Conservation (phyloP, 1,139 yeast species). For the Hyphopichia fennica region DNA sequence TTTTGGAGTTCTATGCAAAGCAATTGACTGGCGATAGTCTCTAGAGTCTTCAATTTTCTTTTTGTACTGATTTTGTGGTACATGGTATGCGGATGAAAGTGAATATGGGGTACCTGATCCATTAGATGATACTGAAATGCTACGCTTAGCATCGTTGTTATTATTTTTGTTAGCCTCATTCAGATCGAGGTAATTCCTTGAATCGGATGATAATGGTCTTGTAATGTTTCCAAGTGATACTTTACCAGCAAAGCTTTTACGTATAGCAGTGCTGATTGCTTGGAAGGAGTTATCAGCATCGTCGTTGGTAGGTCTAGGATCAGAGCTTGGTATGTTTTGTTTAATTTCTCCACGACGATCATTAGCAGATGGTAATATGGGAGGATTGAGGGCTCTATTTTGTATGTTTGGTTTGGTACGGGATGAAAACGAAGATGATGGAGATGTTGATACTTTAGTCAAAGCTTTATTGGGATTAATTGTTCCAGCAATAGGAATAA, state of each 20-base stretch:
- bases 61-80: no score
- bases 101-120: background rate
- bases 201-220: slow-evolving; percentile 1
- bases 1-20: slow-evolving; percentile 3
- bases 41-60: background rate
- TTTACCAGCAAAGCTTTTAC: slow-evolving; percentile 41
- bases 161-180: background rate
- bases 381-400: background rate
- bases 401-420: no score
- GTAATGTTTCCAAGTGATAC: slow-evolving; percentile 9
- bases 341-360: no score
- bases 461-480: slow-evolving; percentile 9
- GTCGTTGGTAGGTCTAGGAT: background rate
- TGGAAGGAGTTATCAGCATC: slow-evolving; percentile 25
- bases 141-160: no score
- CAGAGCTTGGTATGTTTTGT: background rate
- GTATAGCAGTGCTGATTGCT: slow-evolving; percentile 39
- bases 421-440: background rate
- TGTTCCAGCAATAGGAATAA: slow-evolving; percentile 19
- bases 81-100: background rate
- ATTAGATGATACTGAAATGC: background rate
- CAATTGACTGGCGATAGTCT: background rate
- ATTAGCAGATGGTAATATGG: no score
- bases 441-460: background rate
- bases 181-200: background rate